phyloP scores from a whole-genome alignment of 495 filamentous ascomycete species.

The Trichoderma erinaceum region DNA sequence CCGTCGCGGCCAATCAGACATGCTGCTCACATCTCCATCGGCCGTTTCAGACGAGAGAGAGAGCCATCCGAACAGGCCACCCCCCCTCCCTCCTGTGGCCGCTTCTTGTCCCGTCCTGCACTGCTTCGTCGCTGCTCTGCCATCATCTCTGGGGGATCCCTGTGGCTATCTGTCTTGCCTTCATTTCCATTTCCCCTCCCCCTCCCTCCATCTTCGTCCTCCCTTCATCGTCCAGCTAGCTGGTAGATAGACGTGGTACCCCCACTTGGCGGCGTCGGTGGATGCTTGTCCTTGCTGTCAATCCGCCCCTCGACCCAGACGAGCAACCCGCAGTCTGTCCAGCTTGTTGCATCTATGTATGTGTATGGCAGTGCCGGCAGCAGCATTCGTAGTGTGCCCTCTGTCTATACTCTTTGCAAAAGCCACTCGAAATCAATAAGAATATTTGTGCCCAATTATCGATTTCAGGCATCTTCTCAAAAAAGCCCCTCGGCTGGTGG shows the following conservation, averaged over 20 bases:
- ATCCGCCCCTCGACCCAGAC: neutral
- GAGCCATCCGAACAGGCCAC: slow-evolving; percentile 1
- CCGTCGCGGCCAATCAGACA: slow-evolving; percentile 4
- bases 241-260: neutral
- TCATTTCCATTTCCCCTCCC: neutral
- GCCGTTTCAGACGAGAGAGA: slow-evolving; percentile 8
- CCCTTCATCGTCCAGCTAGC: neutral
- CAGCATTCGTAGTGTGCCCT: too few relatives aligned
- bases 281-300: slow-evolving; percentile 9
- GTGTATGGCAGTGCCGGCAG: neutral
- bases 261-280: neutral
- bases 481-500: neutral
- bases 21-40: slow-evolving; percentile 8
- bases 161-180: neutral
- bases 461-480: neutral
- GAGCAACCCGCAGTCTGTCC: neutral
- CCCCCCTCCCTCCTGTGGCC: neutral
- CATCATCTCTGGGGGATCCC: neutral
- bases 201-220: neutral
- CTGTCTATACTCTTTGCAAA: neutral
- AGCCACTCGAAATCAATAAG: neutral
- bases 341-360: neutral
- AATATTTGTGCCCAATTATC: neutral
- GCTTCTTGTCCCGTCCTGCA: neutral
- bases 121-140: neutral